Evolutionary conservation across 2,329 filamentous ascomycete genomes (phyloP).

Genomic region (Scedosporium minutisporum): DNA sequence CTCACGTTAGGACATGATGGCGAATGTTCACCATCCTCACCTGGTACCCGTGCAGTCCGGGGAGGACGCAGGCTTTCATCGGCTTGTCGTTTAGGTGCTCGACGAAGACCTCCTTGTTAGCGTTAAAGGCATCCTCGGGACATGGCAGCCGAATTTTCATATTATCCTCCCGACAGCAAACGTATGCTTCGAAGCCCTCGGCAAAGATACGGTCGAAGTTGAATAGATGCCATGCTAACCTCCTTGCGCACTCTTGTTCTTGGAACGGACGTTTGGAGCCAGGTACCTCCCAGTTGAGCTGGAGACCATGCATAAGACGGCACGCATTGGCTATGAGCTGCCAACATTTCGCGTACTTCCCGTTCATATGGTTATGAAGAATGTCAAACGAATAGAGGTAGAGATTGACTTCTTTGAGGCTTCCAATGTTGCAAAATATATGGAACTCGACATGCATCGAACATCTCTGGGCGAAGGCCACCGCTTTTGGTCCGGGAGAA

Average conservation of each 20-base stretch:
- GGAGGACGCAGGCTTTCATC: slow-evolving; percentile 13
- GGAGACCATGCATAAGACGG: slow-evolving; percentile 26
- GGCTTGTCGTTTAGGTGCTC: slow-evolving; percentile 22
- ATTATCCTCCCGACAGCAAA: slow-evolving; percentile 24
- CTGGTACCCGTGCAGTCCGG: slow-evolving; percentile 24
- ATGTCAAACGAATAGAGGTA: slow-evolving; percentile 25
- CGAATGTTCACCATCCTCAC: slow-evolving; percentile 25
- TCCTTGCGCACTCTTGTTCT: slow-evolving; percentile 25
- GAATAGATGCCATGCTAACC: slow-evolving; percentile 29
- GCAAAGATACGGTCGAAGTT: slow-evolving; percentile 27
- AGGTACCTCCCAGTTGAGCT: slow-evolving; percentile 28
- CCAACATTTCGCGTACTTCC: slow-evolving; percentile 29
- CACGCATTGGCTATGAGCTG: slow-evolving; percentile 26
- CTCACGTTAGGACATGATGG: slow-evolving; percentile 27
- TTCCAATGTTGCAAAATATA: slow-evolving; percentile 29
- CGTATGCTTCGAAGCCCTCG: slow-evolving; percentile 30
- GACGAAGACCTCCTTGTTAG: slow-evolving; percentile 19
- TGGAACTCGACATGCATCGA: slow-evolving; percentile 28
- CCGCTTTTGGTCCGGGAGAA: slow-evolving; percentile 20
- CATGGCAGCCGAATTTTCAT: slow-evolving; percentile 29
- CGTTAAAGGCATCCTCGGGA: slow-evolving; percentile 21
- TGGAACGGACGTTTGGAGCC: slow-evolving; percentile 20
- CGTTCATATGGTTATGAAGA: slow-evolving; percentile 25
- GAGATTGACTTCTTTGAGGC: slow-evolving; percentile 23
- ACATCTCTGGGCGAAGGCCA: slow-evolving; percentile 27